phyloP scores from a whole-genome alignment of 768 basidiomycete genomes.

The Naganishia friedmannii region DNA sequence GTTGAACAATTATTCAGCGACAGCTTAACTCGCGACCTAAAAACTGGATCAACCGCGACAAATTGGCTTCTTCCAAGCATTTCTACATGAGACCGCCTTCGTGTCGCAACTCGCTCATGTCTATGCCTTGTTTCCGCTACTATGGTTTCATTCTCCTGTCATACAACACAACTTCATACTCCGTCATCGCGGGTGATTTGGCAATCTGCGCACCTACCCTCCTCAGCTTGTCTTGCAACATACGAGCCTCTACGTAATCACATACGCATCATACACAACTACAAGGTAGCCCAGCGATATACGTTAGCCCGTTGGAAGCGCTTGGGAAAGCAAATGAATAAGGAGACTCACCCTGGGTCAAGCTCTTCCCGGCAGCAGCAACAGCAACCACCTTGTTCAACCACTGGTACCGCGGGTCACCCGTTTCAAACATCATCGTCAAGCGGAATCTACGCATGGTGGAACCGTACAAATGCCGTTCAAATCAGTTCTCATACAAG shows the following conservation, averaged over 20 bases:
- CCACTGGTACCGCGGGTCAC: conserved; percentile 41
- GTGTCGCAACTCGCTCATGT: too few relatives aligned
- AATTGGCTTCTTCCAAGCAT: too few relatives aligned
- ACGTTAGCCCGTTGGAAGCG: neutral
- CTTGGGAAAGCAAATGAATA: neutral
- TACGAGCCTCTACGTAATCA: neutral
- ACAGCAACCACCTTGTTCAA: conserved; percentile 39
- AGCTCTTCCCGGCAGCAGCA: conserved; percentile 37
- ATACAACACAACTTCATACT: too few relatives aligned
- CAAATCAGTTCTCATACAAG: neutral
- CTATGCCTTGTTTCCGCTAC: too few relatives aligned
- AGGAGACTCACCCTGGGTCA: conserved; percentile 35
- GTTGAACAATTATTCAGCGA: too few relatives aligned
- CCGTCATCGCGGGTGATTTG: too few relatives aligned
- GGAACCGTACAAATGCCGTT: too few relatives aligned
- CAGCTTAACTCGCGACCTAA: too few relatives aligned
- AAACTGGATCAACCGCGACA: too few relatives aligned
- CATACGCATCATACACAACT: neutral
- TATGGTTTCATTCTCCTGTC: too few relatives aligned
- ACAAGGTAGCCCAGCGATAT: neutral
- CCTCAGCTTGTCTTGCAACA: neutral
- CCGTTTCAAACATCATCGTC: conserved; percentile 37
- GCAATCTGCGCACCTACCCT: too few relatives aligned
- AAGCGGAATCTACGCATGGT: conserved; percentile 39
- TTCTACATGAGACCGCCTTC: too few relatives aligned